Percentiles rank a stretch among this genome's conserved stretches.
Conservation (phyloP, 352 stramenopile genomes). For the Globisporangium heterothallicum region DNA sequence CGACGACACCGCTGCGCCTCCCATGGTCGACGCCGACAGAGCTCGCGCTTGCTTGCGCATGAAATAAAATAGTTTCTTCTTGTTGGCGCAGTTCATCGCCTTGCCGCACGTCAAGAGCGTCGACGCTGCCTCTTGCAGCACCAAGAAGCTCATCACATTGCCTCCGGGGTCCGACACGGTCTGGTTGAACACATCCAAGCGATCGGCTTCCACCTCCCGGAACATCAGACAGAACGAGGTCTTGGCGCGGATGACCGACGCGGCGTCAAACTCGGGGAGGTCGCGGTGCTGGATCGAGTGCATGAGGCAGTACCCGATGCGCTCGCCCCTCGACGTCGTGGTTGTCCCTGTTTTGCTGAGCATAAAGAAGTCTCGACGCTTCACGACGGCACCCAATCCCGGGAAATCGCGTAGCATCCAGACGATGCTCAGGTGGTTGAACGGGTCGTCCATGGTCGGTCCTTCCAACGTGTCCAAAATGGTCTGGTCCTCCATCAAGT, state of each 20-base stretch:
- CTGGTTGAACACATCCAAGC: conserved; percentile 39
- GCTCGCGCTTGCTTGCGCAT: conserved; percentile 13
- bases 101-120: conserved; percentile 23
- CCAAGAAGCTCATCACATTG: conserved; percentile 31
- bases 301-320: conserved; percentile 35
- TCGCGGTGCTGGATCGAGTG: conserved; percentile 55
- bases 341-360: conserved; percentile 37
- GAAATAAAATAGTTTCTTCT: conserved; percentile 55
- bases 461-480: conserved; percentile 35
- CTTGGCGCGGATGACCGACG: conserved; percentile 31
- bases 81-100: conserved; percentile 31
- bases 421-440: conserved; percentile 45
- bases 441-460: conserved; percentile 43
- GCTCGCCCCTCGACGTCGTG: conserved; percentile 34
- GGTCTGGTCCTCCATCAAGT: conserved; percentile 49
- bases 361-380: conserved; percentile 35
- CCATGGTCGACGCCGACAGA: conserved; percentile 4
- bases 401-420: conserved; percentile 36
- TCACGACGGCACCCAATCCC: conserved; percentile 27
- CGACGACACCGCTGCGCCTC: neutral
- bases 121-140: conserved; percentile 23
- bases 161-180: conserved; percentile 32
- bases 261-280: conserved; percentile 29
- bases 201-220: conserved; percentile 27
- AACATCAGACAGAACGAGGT: conserved; percentile 39